Base-by-base conservation (phyloP, 2,329 filamentous ascomycete species). In the Fonsecaea erecta region DNA sequence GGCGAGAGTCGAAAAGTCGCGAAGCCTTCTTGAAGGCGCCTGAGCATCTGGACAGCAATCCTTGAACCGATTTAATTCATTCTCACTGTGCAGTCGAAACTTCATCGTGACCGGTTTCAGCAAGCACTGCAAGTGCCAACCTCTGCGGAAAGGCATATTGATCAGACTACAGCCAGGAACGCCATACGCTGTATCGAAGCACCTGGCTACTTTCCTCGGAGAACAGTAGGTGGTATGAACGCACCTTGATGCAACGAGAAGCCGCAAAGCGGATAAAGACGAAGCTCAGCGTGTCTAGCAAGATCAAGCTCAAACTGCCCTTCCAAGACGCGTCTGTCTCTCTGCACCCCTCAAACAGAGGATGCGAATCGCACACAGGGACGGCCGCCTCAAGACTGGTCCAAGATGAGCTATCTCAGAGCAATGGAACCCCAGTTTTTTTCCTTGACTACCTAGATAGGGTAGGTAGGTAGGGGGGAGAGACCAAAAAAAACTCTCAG, bases 1-100 rank as follows among this genome's bases (percentile, higher is more conserved):
- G 87, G 83, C 71, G 95, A 98, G 84, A 80, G 81, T 70, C 88
- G 95, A 77, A 99, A 99, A 82, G 95, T 97, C 65, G 95, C 95
- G 21, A 95, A 96, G 80, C 95, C 95, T 28, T 91, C 75, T 65
- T 66, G 73, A 76, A n/a, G 24, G 9, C 16, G 4, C 3, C 3
- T 24, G 2, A 32, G 9, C n/a, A 4, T 52, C n/a, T 16, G 40
- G 11, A 24, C 9, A 11, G 5, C 9, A 11, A 8, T 24, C 18
- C 18, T 24, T 12, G 11, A 40, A 73, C 56, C 35, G 12, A 24
- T 51, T 28, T 26, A 18, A 14, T 43, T 21, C 32, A n/a, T 55
- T 2, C 34, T 11, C n/a, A 3, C 18, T 48, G 8, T 5, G 11
- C 3, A 24, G 2, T 18, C 43, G 24, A 3, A 3, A 48, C 4